A percentile compares a stretch with the other conserved stretches of the same genome.
These are phyloP conservation scores for Hypoxylon intermedium DNA, from an alignment of 495 filamentous ascomycete genomes.

Conservation along the genomic window DNA sequence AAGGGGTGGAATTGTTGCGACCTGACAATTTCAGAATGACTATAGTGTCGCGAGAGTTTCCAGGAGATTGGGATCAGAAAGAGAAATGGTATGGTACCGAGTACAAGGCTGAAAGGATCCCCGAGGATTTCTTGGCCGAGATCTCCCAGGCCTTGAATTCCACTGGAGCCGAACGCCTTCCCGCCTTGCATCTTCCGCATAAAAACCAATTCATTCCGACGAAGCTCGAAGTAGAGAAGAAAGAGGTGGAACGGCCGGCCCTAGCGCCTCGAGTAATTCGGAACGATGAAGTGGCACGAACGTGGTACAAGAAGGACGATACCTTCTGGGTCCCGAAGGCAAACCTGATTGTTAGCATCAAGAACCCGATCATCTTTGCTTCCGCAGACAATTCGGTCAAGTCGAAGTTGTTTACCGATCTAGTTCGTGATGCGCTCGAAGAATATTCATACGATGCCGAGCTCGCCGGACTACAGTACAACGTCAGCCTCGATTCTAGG, in stretches of 20 bases:
- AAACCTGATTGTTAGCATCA: slow-evolving; percentile 78
- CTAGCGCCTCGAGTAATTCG: slow-evolving; percentile 84
- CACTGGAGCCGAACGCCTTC: slow-evolving; percentile 63
- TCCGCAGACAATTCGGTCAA: slow-evolving; percentile 81
- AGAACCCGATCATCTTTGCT: slow-evolving; percentile 77
- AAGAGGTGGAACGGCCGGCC: slow-evolving; percentile 75
- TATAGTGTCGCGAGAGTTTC: slow-evolving; percentile 81
- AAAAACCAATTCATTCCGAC: slow-evolving; percentile 97
- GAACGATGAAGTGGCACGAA: slow-evolving; percentile 79
- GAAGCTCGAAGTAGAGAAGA: slow-evolving; percentile 92
- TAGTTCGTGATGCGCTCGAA: slow-evolving; percentile 86
- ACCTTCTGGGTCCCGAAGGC: slow-evolving; percentile 98
- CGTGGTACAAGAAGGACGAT: slow-evolving; percentile 99
- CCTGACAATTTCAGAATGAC: slow-evolving; percentile 89
- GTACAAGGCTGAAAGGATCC: slow-evolving; percentile 84
- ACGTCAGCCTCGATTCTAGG: slow-evolving; percentile 68
- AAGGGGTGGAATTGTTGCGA: slow-evolving; percentile 75
- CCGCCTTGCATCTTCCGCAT: slow-evolving; percentile 84
- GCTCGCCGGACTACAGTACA: slow-evolving; percentile 87
- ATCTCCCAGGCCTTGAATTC: slow-evolving; percentile 69
- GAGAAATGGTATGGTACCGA: slow-evolving; percentile 99
- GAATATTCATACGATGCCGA: slow-evolving; percentile 98
- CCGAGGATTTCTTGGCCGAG: slow-evolving; percentile 72
- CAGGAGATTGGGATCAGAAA: slow-evolving; percentile 82
- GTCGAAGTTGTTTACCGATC: slow-evolving; percentile 79